Percentiles rank a stretch among this genome's conserved stretches.
These are phyloP conservation scores for Aegilops sharonensis DNA, from an alignment of 176 grass and related monocot species.

Conservation along the genomic window DNA sequence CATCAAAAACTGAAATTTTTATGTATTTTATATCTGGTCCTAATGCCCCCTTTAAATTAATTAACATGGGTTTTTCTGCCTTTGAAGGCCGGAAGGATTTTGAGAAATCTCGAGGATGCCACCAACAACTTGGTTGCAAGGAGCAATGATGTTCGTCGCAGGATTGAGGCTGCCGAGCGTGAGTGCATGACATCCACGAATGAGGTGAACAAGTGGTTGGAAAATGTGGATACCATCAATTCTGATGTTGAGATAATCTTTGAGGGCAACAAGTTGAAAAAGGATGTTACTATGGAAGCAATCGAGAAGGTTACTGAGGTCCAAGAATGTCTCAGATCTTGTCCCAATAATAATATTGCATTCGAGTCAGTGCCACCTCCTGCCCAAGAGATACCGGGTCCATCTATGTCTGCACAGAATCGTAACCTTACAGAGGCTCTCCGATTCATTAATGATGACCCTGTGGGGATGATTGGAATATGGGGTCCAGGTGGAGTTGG, in stretches of 20 bases:
- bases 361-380: not conserved
- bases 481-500: conserved; percentile 26
- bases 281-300: not conserved
- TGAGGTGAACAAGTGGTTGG: not conserved
- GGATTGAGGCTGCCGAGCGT: not conserved
- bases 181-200: not conserved
- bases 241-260: not conserved
- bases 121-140: not conserved
- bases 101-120: not conserved
- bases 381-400: conserved; percentile 8
- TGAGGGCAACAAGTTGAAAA: not conserved
- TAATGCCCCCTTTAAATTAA: no score
- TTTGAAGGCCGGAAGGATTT: not conserved
- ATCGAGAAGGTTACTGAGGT: not conserved
- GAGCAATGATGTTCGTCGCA: not conserved
- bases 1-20: no score
- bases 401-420: not conserved
- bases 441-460: not conserved
- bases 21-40: not conserved
- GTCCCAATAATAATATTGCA: not conserved
- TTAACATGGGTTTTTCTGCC: no score
- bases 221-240: not conserved
- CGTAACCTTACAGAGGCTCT: not conserved
- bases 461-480: conserved; percentile 7
- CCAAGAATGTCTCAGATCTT: not conserved